Base-by-base conservation (phyloP, 305 asterid genomes). In the Andrographis paniculata region DNA sequence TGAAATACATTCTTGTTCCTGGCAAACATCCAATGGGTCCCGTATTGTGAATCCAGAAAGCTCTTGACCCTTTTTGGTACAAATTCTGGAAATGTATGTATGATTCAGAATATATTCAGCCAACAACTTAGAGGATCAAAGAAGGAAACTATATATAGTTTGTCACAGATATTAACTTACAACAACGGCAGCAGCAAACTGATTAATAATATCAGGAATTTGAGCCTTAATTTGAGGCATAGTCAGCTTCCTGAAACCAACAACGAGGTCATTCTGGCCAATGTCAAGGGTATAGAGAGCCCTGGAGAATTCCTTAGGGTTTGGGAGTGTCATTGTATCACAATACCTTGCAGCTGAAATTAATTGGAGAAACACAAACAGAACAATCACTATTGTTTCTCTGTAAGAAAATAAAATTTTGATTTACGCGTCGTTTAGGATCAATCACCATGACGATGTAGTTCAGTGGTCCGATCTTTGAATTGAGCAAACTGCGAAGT, bases 261-360 rank as follows among this genome's bases (percentile, higher is more conserved):
- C 73, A 44, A 82, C 68, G 9, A 84, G 18, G 37, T 87, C 97
- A 44, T 80, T 87, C 50, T 84, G 94, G n/a, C 92, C 95, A 6
- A 87, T 80, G 50, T 84, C 94, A 15, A 84, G n/a, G 8, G 69
- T 56, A 61, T 66, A 77, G n/a, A 88, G 76, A 17, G 97, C 74
- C 47, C 66, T 71, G 5, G 81, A 61, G 49, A 84, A 63, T 13
- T 74, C 77, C 39, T 43, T 41, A 1, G 78, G 88, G 45, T 50
- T 70, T 0, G 84, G 83, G 17, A 84, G 63, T 61, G 70, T 67
- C 48, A 36, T 63, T 7, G 0, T 48, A 6, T 39, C 21, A 6
- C 10, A 2, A 6, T 1, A 1, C 11, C 33, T 28, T 28, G 11
- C 33, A 28, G 11, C 33, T 28, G 33, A 28, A 28, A 28, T 28